Evolutionary conservation across 192 early-diverging fungal species (phyloP).

Genomic region (Backusella liffmaniae): DNA sequence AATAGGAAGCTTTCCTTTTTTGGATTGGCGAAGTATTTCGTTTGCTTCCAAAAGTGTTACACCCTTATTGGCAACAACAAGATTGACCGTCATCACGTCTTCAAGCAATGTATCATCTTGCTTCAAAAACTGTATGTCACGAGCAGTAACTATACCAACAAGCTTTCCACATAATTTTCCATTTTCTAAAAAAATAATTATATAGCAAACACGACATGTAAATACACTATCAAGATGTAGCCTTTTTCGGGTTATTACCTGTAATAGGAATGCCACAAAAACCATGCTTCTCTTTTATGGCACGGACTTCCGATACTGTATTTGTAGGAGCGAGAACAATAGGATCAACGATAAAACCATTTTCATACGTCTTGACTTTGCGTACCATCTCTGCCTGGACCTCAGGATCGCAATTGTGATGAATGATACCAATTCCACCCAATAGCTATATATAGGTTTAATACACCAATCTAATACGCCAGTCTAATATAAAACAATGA

Average conservation of each 20-base stretch:
- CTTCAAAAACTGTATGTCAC: slow-evolving; percentile 93
- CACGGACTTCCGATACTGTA: slow-evolving; percentile 81
- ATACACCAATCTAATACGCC: not conserved
- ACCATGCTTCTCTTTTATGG: slow-evolving; percentile 84
- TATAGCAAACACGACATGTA: not conserved
- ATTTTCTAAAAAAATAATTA: slow-evolving; percentile 46
- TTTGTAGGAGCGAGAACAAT: slow-evolving; percentile 79
- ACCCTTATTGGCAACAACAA: slow-evolving; percentile 83
- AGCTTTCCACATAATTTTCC: slow-evolving; percentile 89
- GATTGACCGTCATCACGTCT: slow-evolving; percentile 87
- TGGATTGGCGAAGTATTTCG: slow-evolving; percentile 79
- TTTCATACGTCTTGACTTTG: slow-evolving; percentile 97
- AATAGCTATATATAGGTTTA: slow-evolving; percentile 46
- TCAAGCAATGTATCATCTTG: slow-evolving; percentile 64
- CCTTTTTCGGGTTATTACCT: slow-evolving; percentile 38
- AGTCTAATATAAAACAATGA: not conserved
- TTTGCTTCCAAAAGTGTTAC: slow-evolving; percentile 92
- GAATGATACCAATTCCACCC: slow-evolving; percentile 96
- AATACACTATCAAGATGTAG: not conserved
- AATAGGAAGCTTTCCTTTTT: slow-evolving; percentile 97
- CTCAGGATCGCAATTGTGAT: slow-evolving; percentile 94
- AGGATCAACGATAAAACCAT: slow-evolving; percentile 98
- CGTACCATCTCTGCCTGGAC: slow-evolving; percentile 98
- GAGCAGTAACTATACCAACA: slow-evolving; percentile 93
- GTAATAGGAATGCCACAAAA: slow-evolving; percentile 98